Base-by-base conservation (phyloP, 768 basidiomycete genomes). In the Amanita polypyramis region DNA sequence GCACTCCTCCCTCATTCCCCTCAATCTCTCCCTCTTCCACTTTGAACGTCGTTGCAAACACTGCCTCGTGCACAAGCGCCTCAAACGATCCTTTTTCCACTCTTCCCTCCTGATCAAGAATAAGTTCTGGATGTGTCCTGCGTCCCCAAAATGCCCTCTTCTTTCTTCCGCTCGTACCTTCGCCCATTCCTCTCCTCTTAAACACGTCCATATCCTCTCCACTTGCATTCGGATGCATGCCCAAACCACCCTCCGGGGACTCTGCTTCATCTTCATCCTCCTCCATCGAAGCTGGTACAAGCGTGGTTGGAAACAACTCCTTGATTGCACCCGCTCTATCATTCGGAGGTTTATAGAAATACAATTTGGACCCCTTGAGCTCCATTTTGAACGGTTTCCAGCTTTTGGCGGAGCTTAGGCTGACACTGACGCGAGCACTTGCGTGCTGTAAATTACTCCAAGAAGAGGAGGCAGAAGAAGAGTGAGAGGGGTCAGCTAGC, bases 371-470 rank as follows among this genome's bases (percentile, higher is more conserved):
- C 5, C 90, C 91, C 58, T 87, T 84, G 21, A 94, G 66, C 55
- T 89, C 83, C 38, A 84, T 72, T 61, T 92, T 91, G 68, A 76
- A 88, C 4, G 86, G 78, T 60, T 92, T 93, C 91, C 91, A 94
- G 0, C 79, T 79, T 55, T 89, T 89, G 0, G 74, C 60, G 1
- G 80, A 62, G 0, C 71, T 52, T 27, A 64, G 53, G 34, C 67
- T 64, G 5, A 56, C 54, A 14, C 14, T 42, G 40, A n/a, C n/a
- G 40, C 8, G n/a, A 14, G 15, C 7, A 14, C 11, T 42, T 25
- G 37, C 37, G 37, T 27, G 62, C 23, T 61, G 53, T 17, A 55
- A 43, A n/a, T 63, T 55, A 53, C 56, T 63, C 0, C 78, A 73
- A 27, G 45, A 39, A 2, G 72, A 66, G 7, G 25, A 27, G 25